These are phyloP conservation scores for Collybia sordida DNA, from an alignment of 768 basidiomycete species.

Conservation along the genomic window DNA sequence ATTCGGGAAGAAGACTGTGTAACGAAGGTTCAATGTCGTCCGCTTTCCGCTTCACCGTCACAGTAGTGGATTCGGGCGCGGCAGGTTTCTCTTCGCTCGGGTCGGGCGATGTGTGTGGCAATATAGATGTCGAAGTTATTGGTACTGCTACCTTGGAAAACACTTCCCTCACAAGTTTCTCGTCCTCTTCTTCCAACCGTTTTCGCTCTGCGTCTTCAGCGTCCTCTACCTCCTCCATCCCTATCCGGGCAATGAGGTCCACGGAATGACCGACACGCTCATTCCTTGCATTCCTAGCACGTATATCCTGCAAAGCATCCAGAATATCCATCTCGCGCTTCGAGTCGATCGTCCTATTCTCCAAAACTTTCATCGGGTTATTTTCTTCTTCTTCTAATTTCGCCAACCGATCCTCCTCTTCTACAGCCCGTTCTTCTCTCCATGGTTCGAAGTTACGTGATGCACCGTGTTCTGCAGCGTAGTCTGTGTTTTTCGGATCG, in stretches of 20 bases:
- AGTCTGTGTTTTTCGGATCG: conserved; percentile 97
- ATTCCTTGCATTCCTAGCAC: conserved; percentile 83
- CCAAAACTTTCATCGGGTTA: conserved; percentile 95
- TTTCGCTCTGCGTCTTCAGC: conserved; percentile 73
- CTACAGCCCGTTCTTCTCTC: conserved; percentile 76
- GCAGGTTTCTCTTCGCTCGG: conserved; percentile 6
- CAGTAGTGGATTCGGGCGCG: conserved; percentile 22
- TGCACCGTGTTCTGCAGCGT: conserved; percentile 92
- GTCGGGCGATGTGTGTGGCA: conserved; percentile 13
- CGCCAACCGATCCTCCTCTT: conserved; percentile 83
- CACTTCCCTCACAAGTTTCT: conserved; percentile 81
- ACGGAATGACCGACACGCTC: conserved; percentile 80
- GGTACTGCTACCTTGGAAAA: conserved; percentile 73
- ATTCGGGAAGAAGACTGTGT: conserved; percentile 65
- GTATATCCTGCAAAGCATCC: conserved; percentile 92
- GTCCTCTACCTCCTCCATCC: conserved; percentile 68
- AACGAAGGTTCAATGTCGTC: conserved; percentile 75
- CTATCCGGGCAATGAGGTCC: conserved; percentile 64
- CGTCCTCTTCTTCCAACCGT: conserved; percentile 87
- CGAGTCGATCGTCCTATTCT: conserved; percentile 89
- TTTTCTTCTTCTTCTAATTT: conserved; percentile 91
- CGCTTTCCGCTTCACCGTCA: conserved; percentile 89
- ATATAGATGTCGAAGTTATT: conserved; percentile 22
- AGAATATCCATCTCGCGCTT: conserved; percentile 98
- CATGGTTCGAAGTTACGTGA: conserved; percentile 98